Base-by-base conservation (phyloP, 345 rosid genomes). In the Brassica cretica region DNA sequence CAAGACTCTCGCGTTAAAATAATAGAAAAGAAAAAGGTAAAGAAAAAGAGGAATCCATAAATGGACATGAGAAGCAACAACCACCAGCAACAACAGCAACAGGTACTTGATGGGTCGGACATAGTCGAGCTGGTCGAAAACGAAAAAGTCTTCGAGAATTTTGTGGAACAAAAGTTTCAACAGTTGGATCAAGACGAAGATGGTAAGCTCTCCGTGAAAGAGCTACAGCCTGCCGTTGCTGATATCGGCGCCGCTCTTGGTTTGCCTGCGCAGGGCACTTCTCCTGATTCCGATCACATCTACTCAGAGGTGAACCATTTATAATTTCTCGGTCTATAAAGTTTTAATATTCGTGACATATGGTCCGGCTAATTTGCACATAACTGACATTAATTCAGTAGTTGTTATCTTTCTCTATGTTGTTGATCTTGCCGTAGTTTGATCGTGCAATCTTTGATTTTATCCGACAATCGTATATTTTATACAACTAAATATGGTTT, bases 201-300 rank as follows among this genome's bases (percentile, higher is more conserved):
- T 81, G 97, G 97, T 55, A 83, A 85, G 64, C 93, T 91, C 71
- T 93, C 99, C 7, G 87, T 95, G 77, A 88, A 82, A 35, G 98
- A 95, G 80, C 87, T 95, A 55, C 81, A 91, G 56, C 99, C 99
- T 14, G 98, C 93, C 82, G 97, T 95, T 76, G 94, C 93, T 71
- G 97, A 93, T 82, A 89, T 90, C 72, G 97, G 98, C 59, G 94
- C 94, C 39, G 96, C 94, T 6, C 92, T 93, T 68, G 99, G 99
- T 73, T 85, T 95, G 84, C 96, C 97, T 61, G 72, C 86, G 75
- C 93, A 90, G 64, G 97, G 97, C 29, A 74, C 94, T 49, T 90
- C 98, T 56, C 82, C 89, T 74, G 90, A 87, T 79, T 93, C 99
- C 35, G 97, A 91, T 78, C 89, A 85, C 72, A 86, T 91, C 84